phyloP scores from a whole-genome alignment of 306 rosid genomes.

The Elaeagnus macrophylla region DNA sequence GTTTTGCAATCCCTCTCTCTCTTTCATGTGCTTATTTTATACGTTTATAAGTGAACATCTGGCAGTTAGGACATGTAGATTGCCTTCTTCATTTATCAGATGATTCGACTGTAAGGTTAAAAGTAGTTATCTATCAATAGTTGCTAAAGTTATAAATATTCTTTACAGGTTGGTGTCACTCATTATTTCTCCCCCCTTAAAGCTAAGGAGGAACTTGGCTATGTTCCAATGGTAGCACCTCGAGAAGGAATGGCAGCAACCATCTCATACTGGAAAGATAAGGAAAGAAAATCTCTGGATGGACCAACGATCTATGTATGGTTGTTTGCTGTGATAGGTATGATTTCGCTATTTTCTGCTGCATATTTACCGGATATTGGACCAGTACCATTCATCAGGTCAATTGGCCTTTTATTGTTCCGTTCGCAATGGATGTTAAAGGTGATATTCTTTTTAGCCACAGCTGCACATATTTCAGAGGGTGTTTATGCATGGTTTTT shows the following conservation, averaged over 20 bases:
- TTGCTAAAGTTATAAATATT: slow-evolving; percentile 11
- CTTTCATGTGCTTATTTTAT: not conserved
- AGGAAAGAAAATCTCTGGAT: slow-evolving; percentile 48
- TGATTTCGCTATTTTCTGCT: slow-evolving; percentile 52
- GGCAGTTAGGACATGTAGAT: too few species aligned
- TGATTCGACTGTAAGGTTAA: not conserved
- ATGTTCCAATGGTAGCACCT: slow-evolving; percentile 62
- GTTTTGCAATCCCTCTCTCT: slow-evolving; percentile 7
- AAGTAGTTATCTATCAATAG: not conserved
- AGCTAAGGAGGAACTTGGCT: slow-evolving; percentile 87
- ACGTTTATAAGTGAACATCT: not conserved
- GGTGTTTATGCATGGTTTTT: slow-evolving; percentile 63
- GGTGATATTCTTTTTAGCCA: slow-evolving; percentile 35
- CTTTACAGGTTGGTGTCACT: slow-evolving; percentile 70
- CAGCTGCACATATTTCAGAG: slow-evolving; percentile 42
- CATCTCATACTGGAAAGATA: slow-evolving; percentile 78
- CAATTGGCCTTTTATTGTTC: slow-evolving; percentile 41
- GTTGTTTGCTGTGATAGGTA: slow-evolving; percentile 57
- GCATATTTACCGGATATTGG: slow-evolving; percentile 67
- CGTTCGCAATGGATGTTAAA: slow-evolving; percentile 49
- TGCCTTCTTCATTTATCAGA: not conserved
- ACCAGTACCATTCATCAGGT: slow-evolving; percentile 47
- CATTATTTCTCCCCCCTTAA: slow-evolving; percentile 80
- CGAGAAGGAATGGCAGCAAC: slow-evolving; percentile 82
- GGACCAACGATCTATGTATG: slow-evolving; percentile 70